These are phyloP conservation scores for Ambrosiella cleistominuta DNA, from an alignment of 2,329 filamentous ascomycete species.

Conservation along the genomic window DNA sequence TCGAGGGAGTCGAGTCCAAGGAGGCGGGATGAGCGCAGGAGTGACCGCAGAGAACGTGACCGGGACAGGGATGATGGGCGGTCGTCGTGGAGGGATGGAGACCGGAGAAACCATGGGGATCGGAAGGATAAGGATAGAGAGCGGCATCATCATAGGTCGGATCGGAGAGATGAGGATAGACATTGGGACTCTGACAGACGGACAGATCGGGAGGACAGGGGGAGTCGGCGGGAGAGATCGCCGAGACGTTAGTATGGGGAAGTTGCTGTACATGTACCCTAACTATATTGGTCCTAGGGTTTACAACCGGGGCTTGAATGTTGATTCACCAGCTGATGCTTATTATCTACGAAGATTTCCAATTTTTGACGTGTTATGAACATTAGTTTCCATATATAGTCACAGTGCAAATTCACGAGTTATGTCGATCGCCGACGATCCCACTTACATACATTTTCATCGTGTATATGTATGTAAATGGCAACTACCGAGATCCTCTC, in stretches of 20 bases:
- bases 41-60: conserved; percentile 2
- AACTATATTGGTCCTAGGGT: too few relatives aligned
- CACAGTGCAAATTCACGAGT: not conserved
- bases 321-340: not conserved
- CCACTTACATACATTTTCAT: conserved; percentile 1
- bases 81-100: not conserved
- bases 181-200: not conserved
- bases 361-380: not conserved
- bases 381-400: too few relatives aligned
- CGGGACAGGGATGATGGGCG: conserved; percentile 1
- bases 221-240: not conserved
- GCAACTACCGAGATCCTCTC: too few relatives aligned
- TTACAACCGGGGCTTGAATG: not conserved
- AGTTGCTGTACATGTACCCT: too few relatives aligned
- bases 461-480: not conserved
- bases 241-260: too few relatives aligned
- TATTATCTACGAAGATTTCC: not conserved
- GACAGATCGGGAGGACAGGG: not conserved
- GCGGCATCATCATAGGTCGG: not conserved
- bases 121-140: not conserved
- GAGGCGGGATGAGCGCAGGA: conserved; percentile 1
- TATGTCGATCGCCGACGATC: not conserved
- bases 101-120: not conserved
- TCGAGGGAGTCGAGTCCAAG: conserved; percentile 7
- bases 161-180: not conserved